Conservation (phyloP, 1,139 yeast genomes). For the Pichia inconspicua region DNA sequence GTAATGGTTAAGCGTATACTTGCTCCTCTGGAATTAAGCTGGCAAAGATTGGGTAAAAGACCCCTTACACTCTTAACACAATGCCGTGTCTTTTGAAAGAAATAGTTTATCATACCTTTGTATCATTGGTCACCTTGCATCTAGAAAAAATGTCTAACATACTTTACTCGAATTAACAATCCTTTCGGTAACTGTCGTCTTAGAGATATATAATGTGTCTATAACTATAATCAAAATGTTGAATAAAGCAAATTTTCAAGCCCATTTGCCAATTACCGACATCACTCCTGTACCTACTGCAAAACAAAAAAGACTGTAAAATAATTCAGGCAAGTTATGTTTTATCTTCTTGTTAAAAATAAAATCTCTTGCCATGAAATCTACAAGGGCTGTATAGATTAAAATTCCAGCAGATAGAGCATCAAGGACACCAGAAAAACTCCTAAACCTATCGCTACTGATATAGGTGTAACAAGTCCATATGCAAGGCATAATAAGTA, state of each 20-base stretch:
- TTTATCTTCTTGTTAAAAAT: slow-evolving; percentile 55
- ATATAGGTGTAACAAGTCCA: slow-evolving; percentile 71
- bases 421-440: slow-evolving; percentile 78
- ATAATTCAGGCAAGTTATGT: slow-evolving; percentile 30
- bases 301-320: slow-evolving; percentile 39
- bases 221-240: no score
- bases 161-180: no score
- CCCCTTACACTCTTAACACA: no score
- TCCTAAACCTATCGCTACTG: slow-evolving; percentile 82
- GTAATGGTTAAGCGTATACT: no score
- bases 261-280: slow-evolving; percentile 88
- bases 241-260: slow-evolving; percentile 30
- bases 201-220: no score
- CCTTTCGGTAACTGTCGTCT: no score
- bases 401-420: slow-evolving; percentile 80
- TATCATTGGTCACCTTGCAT: no score
- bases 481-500: slow-evolving; percentile 31
- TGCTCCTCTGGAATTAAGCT: no score
- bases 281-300: slow-evolving; percentile 64
- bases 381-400: slow-evolving; percentile 79
- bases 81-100: no score
- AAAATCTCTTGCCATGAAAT: slow-evolving; percentile 84
- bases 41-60: no score
- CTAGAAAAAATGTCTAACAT: no score
- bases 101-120: no score